These are phyloP conservation scores for Tricharina praecox DNA, from an alignment of 495 filamentous ascomycete genomes.

Conservation along the genomic window DNA sequence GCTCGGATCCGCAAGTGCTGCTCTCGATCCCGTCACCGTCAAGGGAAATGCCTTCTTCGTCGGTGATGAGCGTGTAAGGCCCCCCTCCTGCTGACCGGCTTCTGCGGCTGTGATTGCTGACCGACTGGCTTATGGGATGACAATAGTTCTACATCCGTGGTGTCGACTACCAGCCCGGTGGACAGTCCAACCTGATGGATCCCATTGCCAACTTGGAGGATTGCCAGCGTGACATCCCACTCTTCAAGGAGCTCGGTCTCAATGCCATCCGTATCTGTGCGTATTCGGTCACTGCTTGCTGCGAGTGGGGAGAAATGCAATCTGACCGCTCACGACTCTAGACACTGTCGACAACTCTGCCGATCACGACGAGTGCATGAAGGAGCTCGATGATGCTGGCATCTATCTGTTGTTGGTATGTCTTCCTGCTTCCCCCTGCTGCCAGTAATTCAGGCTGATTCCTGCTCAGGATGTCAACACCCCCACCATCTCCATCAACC, in stretches of 20 bases:
- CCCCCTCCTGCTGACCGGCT: no score
- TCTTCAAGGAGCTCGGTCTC: slow-evolving; percentile 72
- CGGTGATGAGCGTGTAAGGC: slow-evolving; percentile 42
- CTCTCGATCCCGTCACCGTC: slow-evolving; percentile 42
- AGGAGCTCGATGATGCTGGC: slow-evolving; percentile 57
- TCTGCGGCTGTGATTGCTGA: not conserved
- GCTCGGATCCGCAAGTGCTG: slow-evolving; percentile 36
- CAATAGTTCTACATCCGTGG: slow-evolving; percentile 71
- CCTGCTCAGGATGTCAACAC: slow-evolving; percentile 40
- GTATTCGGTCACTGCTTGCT: no score
- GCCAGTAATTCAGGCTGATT: not conserved
- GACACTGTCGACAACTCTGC: slow-evolving; percentile 76
- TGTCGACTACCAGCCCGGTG: slow-evolving; percentile 90
- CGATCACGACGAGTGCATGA: slow-evolving; percentile 76
- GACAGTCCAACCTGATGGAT: slow-evolving; percentile 58
- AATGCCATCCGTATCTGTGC: slow-evolving; percentile 73
- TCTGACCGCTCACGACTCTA: no score
- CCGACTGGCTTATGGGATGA: not conserved
- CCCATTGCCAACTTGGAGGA: slow-evolving; percentile 46
- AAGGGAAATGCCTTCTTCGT: slow-evolving; percentile 71
- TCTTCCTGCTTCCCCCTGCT: not conserved
- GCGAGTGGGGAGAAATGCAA: no score
- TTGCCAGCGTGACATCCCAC: slow-evolving; percentile 68
- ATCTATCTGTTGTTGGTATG: slow-evolving; percentile 68
- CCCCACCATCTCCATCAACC: slow-evolving; percentile 67